A percentile compares a stretch with the other conserved stretches of the same genome.
Conservation (phyloP, 179 eudicot species). For the Silene coronaria region DNA sequence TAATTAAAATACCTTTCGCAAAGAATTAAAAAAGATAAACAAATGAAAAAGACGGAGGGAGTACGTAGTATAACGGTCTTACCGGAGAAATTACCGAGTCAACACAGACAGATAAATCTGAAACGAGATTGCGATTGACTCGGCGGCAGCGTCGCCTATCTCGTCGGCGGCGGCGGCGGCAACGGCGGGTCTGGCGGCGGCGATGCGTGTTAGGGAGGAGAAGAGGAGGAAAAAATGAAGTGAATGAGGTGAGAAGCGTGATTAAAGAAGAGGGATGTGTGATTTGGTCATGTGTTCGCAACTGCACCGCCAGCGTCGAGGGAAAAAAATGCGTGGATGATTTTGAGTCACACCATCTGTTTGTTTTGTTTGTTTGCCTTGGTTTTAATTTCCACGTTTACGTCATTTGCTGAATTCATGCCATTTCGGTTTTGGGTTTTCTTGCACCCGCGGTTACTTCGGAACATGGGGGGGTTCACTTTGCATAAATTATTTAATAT, state of each 20-base stretch:
- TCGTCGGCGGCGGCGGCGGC: not conserved
- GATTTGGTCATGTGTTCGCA: not conserved
- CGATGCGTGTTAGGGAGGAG: not conserved
- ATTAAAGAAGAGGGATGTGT: not conserved
- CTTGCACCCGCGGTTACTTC: not conserved
- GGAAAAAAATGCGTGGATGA: constrained; percentile 3
- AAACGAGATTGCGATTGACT: not conserved
- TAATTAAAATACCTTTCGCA: too few species aligned
- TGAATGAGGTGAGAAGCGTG: not conserved
- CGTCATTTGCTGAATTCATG: not conserved
- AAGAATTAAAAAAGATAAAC: too few species aligned
- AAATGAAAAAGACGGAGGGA: too few species aligned
- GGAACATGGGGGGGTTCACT: not conserved
- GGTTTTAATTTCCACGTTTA: constrained; percentile 8
- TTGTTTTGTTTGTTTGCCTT: too few species aligned
- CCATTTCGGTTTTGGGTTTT: not conserved
- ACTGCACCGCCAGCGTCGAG: not conserved
- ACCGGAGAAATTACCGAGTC: not conserved
- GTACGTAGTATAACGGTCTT: too few species aligned
- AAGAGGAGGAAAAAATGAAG: not conserved
- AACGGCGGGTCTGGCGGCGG: not conserved
- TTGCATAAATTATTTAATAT: too few species aligned
- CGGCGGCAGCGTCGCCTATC: not conserved
- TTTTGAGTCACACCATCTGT: not conserved
- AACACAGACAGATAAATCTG: not conserved